These are phyloP conservation scores for Cladosporium oxysporum DNA, from an alignment of 2,329 filamentous ascomycete genomes.

Conservation along the genomic window DNA sequence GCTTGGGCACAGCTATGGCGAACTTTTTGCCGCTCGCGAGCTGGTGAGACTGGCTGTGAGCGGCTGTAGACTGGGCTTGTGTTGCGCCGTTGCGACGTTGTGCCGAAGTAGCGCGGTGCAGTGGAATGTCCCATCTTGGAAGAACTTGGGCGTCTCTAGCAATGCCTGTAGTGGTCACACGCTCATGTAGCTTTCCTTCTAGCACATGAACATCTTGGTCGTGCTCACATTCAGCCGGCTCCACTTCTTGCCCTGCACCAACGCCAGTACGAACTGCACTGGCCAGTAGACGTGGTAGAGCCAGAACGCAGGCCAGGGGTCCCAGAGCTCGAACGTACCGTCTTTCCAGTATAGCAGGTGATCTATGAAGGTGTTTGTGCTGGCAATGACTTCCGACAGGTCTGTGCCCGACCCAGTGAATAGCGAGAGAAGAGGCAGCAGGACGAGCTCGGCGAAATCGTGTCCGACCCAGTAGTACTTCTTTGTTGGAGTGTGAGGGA, in stretches of 20 bases:
- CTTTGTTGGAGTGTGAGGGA: constrained; percentile 25
- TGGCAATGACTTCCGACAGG: constrained; percentile 31
- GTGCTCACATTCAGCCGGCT: constrained; percentile 69
- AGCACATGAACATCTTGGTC: constrained; percentile 56
- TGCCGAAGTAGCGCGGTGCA: not conserved
- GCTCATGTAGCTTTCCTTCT: not conserved
- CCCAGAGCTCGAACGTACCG: constrained; percentile 51
- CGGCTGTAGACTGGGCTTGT: not conserved
- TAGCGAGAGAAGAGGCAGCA: constrained; percentile 50
- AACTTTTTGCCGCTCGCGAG: not conserved
- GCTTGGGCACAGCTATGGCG: not conserved
- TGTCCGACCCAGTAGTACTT: constrained; percentile 68
- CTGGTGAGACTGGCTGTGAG: not conserved
- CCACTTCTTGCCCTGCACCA: constrained; percentile 56
- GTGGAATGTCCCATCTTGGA: not conserved
- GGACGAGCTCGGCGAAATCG: constrained; percentile 57
- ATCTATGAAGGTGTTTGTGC: constrained; percentile 38
- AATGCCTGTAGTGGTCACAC: not conserved
- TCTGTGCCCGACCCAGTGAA: constrained; percentile 33
- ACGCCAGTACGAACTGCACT: constrained; percentile 50
- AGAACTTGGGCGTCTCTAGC: not conserved
- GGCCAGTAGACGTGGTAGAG: constrained; percentile 59
- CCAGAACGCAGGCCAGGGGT: constrained; percentile 54
- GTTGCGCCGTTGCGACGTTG: not conserved
- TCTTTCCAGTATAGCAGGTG: constrained; percentile 53